Base-by-base conservation (phyloP, 495 filamentous ascomycete species). In the Aspergillus ellipticus region DNA sequence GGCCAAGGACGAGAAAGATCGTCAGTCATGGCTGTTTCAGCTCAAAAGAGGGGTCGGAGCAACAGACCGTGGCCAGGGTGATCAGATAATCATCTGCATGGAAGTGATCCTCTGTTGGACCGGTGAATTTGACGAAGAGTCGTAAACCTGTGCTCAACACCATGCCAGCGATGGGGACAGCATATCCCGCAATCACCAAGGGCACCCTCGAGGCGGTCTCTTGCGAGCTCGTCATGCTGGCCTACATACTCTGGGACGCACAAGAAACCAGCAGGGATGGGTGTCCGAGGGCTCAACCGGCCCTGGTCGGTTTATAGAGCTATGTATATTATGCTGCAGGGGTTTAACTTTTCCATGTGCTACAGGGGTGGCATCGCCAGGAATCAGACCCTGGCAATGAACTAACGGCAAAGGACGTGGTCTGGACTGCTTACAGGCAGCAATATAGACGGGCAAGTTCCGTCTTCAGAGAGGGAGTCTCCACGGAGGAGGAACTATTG, bases 71-170 rank as follows among this genome's bases (percentile, higher is more conserved):
- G 10, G 41, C 51, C 8, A 53, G 17, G 9, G 17, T 35, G n/a
- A 46, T 53, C 0, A 45, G 11, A 15, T 45, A 53, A n/a, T 53
- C 51, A 46, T 53, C 51, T 33, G n/a, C n/a, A 22, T 53, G 51
- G 6, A 53, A 17, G 1, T 24, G 20, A 43, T 53, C 51, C 4
- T 53, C 20, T 7, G 48, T 15, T 37, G 6, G 43, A 47, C 43
- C 43, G 13, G 17, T 7, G 15, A 31, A 9, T 31, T 53, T 53
- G 15, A 33, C 51, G 5, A 21, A 26, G 2, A 53, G 13, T 22
- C 51, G 21, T n/a, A 53, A 29, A 26, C 39, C 39, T 7, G 51
- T 53, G 39, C 20, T 53, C 37, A 45, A 15, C 5, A 53, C 21
- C 51, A 53, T 42, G 16, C 39, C 6, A 4, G 22, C 22, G 17